These are phyloP conservation scores for Planoprotostelium fungivorum DNA, from an alignment of 78 protist genomes.

Conservation along the genomic window DNA sequence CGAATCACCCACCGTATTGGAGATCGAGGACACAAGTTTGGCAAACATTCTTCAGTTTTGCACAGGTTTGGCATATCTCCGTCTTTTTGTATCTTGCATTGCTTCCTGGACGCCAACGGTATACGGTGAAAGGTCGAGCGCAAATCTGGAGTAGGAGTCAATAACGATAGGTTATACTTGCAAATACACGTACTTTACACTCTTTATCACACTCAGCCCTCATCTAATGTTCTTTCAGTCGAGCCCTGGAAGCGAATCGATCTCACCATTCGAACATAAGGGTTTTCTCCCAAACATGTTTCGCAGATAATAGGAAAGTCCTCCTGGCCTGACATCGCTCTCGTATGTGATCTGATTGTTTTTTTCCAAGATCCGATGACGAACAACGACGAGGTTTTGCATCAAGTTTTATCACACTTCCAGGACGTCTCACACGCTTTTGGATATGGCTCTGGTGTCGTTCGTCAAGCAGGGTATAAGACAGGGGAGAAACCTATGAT, in stretches of 20 bases:
- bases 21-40: constrained; percentile 93
- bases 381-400: too few relatives aligned
- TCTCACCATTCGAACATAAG: constrained; percentile 80
- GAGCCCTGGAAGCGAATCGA: background rate
- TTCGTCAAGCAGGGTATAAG: background rate
- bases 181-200: too few relatives aligned
- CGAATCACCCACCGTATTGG: too few relatives aligned
- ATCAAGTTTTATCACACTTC: too few relatives aligned
- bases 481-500: background rate
- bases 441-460: background rate
- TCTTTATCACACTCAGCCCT: constrained; percentile 14
- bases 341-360: too few relatives aligned
- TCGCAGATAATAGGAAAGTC: constrained; percentile 88
- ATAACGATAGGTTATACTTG: too few relatives aligned
- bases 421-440: background rate
- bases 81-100: constrained; percentile 70
- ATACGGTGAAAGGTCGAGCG: constrained; percentile 75
- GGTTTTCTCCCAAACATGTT: constrained; percentile 87
- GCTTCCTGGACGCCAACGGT: constrained; percentile 76
- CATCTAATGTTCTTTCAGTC: constrained; percentile 2
- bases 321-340: too few relatives aligned
- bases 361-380: too few relatives aligned
- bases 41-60: constrained; percentile 90
- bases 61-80: constrained; percentile 89
- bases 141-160: too few relatives aligned